Percentiles rank a stretch among this genome's conserved stretches.
phyloP scores from a whole-genome alignment of 768 basidiomycete species.

The Lactifluus rugatus region DNA sequence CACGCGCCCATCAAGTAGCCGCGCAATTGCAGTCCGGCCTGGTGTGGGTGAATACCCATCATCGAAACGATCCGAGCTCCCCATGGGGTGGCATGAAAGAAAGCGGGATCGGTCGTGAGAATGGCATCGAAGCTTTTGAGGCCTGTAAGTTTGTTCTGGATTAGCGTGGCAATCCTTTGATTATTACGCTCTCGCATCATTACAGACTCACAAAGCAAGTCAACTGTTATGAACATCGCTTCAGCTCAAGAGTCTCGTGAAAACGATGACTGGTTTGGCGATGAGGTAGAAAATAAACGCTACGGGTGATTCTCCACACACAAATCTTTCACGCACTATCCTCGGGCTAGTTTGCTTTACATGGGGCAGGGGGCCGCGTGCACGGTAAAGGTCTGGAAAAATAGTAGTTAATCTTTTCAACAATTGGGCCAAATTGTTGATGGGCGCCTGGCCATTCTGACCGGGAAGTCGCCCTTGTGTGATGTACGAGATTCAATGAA shows the following conservation, averaged over 20 bases:
- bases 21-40: conserved; percentile 62
- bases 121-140: conserved; percentile 72
- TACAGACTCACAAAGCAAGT: conserved; percentile 78
- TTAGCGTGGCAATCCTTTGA: background rate
- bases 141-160: conserved; percentile 44
- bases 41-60: conserved; percentile 85
- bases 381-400: background rate
- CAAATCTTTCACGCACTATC: too few relatives aligned
- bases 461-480: too few relatives aligned
- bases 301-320: conserved; percentile 44
- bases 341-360: background rate
- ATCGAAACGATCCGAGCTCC: conserved; percentile 81
- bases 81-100: conserved; percentile 92
- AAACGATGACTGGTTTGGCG: conserved; percentile 74
- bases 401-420: background rate
- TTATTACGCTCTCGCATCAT: background rate
- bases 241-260: conserved; percentile 44
- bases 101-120: conserved; percentile 81
- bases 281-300: conserved; percentile 39
- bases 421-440: background rate
- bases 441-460: background rate
- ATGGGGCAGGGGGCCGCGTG: background rate
- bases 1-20: conserved; percentile 67
- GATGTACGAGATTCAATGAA: too few relatives aligned
- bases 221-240: conserved; percentile 67